phyloP scores from a whole-genome alignment of 2,329 filamentous ascomycete genomes.

The Herpotrichia juniperi region DNA sequence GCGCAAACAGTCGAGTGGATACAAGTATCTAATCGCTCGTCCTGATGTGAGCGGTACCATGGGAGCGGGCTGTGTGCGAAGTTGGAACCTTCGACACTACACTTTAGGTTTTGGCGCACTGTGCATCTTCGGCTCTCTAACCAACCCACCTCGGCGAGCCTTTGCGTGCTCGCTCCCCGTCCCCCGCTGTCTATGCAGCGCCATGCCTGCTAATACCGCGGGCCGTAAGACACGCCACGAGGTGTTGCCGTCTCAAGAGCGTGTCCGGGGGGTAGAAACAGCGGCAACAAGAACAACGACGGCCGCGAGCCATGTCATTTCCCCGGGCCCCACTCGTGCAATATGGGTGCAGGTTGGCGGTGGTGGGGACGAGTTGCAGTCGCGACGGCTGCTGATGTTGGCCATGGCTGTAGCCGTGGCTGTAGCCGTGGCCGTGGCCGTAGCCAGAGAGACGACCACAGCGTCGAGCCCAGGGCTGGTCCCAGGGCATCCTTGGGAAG shows the following conservation, averaged over 20 bases:
- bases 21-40: too few relatives aligned
- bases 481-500: background rate
- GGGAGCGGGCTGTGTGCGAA: background rate
- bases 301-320: background rate
- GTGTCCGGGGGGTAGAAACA: background rate
- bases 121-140: background rate
- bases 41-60: too few relatives aligned
- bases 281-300: background rate
- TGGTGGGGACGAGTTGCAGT: background rate
- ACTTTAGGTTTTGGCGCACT: background rate
- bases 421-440: background rate
- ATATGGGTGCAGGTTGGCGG: background rate
- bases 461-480: background rate
- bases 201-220: conserved; percentile 2
- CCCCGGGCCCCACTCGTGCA: background rate
- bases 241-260: background rate
- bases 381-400: background rate
- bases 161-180: conserved; percentile 1
- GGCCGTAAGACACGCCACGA: conserved; percentile 2
- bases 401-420: background rate
- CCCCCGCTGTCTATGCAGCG: background rate
- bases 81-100: background rate
- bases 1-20: too few relatives aligned
- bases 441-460: background rate
- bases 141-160: background rate